A percentile compares a stretch with the other conserved stretches of the same genome.
Conservation (phyloP, 148 eudicot species). For the Euryodendron excelsum region DNA sequence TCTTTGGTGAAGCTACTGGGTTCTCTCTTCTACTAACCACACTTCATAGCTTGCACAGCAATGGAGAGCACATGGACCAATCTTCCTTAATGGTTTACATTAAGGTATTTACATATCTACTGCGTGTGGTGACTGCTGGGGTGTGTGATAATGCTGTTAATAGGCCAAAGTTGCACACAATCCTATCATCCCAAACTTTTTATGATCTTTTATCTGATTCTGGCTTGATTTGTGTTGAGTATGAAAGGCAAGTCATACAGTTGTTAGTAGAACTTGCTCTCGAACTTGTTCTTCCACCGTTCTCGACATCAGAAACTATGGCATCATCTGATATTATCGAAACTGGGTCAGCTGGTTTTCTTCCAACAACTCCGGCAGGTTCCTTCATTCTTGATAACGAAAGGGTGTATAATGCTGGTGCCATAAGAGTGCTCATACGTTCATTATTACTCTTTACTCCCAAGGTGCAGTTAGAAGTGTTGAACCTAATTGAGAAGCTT, state of each 20-base stretch:
- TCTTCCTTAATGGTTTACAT: slow-evolving; percentile 39
- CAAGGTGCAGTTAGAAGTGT: slow-evolving; percentile 85
- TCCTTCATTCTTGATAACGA: slow-evolving; percentile 61
- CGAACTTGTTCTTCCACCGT: slow-evolving; percentile 87
- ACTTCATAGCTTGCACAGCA: slow-evolving; percentile 73
- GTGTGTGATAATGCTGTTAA: slow-evolving; percentile 79
- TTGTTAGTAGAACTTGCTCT: slow-evolving; percentile 89
- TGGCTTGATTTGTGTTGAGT: slow-evolving; percentile 80
- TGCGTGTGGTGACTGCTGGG: slow-evolving; percentile 82
- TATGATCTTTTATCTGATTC: slow-evolving; percentile 87
- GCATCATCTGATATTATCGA: slow-evolving; percentile 34
- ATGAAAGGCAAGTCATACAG: slow-evolving; percentile 92
- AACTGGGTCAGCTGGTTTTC: slow-evolving; percentile 51
- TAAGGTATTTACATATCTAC: slow-evolving; percentile 74
- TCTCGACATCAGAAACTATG: slow-evolving; percentile 50
- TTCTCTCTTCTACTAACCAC: slow-evolving; percentile 89
- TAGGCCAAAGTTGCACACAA: slow-evolving; percentile 62
- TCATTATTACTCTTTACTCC: slow-evolving; percentile 90
- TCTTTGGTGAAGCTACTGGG: slow-evolving; percentile 98
- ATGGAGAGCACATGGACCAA: slow-evolving; percentile 45
- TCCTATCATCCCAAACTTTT: slow-evolving; percentile 76
- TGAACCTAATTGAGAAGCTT: slow-evolving; percentile 81
- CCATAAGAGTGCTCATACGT: slow-evolving; percentile 76
- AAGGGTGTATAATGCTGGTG: slow-evolving; percentile 90
- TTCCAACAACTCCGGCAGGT: slow-evolving; percentile 62